Base-by-base conservation (phyloP, 1,284 basidiomycete genomes). In the Ganoderma meredithae region DNA sequence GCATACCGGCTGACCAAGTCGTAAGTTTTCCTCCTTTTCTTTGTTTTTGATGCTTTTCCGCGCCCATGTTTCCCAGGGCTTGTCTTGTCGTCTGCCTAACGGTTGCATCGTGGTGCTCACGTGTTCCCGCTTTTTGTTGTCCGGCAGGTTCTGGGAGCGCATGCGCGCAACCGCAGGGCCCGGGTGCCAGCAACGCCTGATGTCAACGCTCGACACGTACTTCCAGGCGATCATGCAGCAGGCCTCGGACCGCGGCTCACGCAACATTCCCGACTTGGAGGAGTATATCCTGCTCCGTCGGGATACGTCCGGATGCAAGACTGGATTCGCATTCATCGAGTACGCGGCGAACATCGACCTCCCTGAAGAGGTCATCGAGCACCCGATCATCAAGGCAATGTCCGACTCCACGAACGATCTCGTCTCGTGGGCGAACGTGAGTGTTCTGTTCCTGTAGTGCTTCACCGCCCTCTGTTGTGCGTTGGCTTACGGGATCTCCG, bases 301-400 rank as follows among this genome's bases (percentile, higher is more conserved):
- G 10, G 76, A 82, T 52, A 86, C 80, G 3, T 82, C 82, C 62
- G 84, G 83, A 2, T 81, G 79, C 47, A 79, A 80, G 60, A 83
- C 82, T 0, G 82, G 80, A 12, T 84, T 83, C 72, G 81, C 78
- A 9, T 70, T 81, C 63, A 71, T 80, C 62, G 80, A 82, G 61
- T 72, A 74, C 61, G 72, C 74, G 12, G 70, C 82, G 9, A 75
- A 76, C 40, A 75, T 83, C 69, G 74, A 84, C 69, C 73, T 85
- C 44, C 83, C 84, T 0, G 80, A 83, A 59, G 77, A 83, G 25
- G 80, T 82, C 12, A 72, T 84, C 63, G 71, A 78, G 39, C 79
- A 86, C 63, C 82, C 82, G 8, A 67, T 76, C 40, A 78, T 86
- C 53, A 71, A 76, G 56, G 77, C 79, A 27, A 73, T 86, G 27